phyloP scores from a whole-genome alignment of 1,139 yeast species.

The Debaryomyces nepalensis region DNA sequence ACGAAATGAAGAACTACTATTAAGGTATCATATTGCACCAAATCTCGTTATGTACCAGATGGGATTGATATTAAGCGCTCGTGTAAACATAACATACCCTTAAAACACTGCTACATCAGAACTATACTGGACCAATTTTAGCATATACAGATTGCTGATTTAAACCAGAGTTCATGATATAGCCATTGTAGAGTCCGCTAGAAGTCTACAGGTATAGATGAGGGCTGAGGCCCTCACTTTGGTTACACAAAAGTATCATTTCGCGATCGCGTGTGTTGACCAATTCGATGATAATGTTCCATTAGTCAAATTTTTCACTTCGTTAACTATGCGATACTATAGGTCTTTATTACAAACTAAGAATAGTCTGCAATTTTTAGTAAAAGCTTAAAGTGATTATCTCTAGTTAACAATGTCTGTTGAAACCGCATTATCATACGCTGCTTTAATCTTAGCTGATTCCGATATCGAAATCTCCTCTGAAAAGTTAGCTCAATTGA shows the following conservation, averaged over 20 bases:
- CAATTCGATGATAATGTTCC: conserved; percentile 12
- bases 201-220: not conserved
- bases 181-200: no score
- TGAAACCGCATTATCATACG: conserved; percentile 76
- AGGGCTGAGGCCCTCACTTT: conserved; percentile 9
- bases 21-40: no score
- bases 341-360: conserved; percentile 38
- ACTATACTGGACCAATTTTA: no score
- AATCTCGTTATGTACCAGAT: no score
- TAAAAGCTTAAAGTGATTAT: conserved; percentile 49
- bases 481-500: conserved; percentile 78
- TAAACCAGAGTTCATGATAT: no score
- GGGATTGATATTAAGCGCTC: no score
- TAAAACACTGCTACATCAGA: no score
- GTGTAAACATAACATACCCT: no score
- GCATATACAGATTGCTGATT: no score
- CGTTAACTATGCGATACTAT: not conserved
- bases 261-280: conserved; percentile 7
- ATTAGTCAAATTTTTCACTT: conserved; percentile 9
- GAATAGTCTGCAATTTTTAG: conserved; percentile 75
- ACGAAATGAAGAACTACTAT: no score
- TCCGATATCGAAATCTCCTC: conserved; percentile 94
- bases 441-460: conserved; percentile 98
- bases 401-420: conserved; percentile 55
- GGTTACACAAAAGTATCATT: conserved; percentile 6